Base-by-base conservation (phyloP, 2,329 filamentous ascomycete species). In the Pseudopithomyces maydicus region DNA sequence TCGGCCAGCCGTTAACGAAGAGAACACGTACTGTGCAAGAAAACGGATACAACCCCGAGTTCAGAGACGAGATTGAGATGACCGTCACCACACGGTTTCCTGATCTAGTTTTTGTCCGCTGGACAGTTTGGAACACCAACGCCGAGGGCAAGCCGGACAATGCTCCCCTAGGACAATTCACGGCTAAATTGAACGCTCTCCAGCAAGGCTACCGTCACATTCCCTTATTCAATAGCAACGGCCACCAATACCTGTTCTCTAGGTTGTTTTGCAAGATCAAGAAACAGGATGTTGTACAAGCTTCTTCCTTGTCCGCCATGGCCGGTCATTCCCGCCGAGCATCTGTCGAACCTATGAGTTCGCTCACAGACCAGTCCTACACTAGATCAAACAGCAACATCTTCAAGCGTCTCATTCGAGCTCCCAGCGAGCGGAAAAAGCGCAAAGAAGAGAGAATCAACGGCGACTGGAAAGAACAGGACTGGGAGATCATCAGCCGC, bases 41-140 rank as follows among this genome's bases (percentile, higher is more conserved):
- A 74, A 98, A 99, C 72, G 94, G 93, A 22, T 98, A 96, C 79
- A 96, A 97, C 73, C 95, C 95, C 1, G 82, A 88, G 54, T 99
- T 96, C 76, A 87, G 93, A 66, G 87, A 91, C 65, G 85, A 85
- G 56, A 90, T 94, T 77, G 86, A 86, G 59, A 89, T 97, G 76
- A 88, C 87, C 54, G 82, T 97, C 22, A 92, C 92, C 46, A 98
- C 95, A n/a, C 96, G 96, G 72, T 93, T 94, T 71, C 93, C 94
- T 0, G 92, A 95, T 67, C 82, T 99, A 29, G 90, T 98, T 56
- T 98, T 98, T 75, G 88, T 99, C 51, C 90, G 92, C 44, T 97
- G 92, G 86, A 93, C 89, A 22, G 92, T 98, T 54, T 94, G 91
- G 83, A 90, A 95, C 65, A 93, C 92, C 1, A 82, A 29, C 26